Conservation (phyloP, 2,329 filamentous ascomycete genomes). For the Herpotrichia juniperi region DNA sequence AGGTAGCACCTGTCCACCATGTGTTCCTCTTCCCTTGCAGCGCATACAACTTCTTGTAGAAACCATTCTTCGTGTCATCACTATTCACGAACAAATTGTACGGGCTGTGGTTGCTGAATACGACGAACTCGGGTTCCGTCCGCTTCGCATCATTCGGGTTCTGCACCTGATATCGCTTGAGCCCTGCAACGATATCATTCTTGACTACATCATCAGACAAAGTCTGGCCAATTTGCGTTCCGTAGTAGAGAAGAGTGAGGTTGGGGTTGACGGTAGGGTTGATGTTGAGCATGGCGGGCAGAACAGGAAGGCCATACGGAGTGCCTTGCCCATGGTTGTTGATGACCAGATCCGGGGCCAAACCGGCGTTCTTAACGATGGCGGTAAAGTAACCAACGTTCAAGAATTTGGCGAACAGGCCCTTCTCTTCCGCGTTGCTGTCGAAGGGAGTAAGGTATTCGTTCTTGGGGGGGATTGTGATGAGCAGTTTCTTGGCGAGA, state of each 20-base stretch:
- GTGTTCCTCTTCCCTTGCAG: slow-evolving; percentile 26
- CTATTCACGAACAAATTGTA: slow-evolving; percentile 17
- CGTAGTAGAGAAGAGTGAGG: slow-evolving; percentile 14
- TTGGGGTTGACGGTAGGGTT: slow-evolving; percentile 14
- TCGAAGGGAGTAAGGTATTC: slow-evolving; percentile 46
- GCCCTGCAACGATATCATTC: slow-evolving; percentile 13
- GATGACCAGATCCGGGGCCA: slow-evolving; percentile 33
- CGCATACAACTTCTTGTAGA: slow-evolving; percentile 28
- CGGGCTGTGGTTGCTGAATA: slow-evolving; percentile 31
- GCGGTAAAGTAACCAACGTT: slow-evolving; percentile 48
- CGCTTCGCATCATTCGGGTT: slow-evolving; percentile 11
- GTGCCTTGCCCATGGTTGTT: slow-evolving; percentile 27
- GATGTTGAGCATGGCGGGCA: slow-evolving; percentile 39
- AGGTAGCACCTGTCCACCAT: slow-evolving; percentile 28
- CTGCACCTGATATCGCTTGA: slow-evolving; percentile 15
- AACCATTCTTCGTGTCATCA: slow-evolving; percentile 17
- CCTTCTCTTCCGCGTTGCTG: slow-evolving; percentile 40
- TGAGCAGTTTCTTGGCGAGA: slow-evolving; percentile 49
- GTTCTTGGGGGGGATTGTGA: slow-evolving; percentile 50
- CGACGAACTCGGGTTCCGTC: slow-evolving; percentile 19
- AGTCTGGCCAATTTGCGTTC: slow-evolving; percentile 1
- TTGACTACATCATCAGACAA: slow-evolving; percentile 12
- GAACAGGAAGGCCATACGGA: slow-evolving; percentile 31
- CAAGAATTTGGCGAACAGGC: slow-evolving; percentile 47
- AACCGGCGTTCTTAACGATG: slow-evolving; percentile 47